phyloP scores from a whole-genome alignment of 805 yeast species.

The Candida piceae region DNA sequence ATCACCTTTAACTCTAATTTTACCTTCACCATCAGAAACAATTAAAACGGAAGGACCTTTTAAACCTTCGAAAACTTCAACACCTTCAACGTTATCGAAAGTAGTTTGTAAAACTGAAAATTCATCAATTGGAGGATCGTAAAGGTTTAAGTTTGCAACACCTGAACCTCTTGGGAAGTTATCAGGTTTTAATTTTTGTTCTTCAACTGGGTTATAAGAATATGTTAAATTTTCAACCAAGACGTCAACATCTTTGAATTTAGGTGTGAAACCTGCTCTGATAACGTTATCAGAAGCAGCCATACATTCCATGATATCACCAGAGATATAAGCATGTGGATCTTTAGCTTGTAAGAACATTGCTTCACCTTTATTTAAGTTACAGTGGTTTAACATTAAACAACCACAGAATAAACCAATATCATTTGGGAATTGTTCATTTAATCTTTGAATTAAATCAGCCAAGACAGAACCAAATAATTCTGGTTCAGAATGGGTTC shows the following conservation, averaged over 20 bases:
- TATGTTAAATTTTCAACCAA: slow-evolving; percentile 90
- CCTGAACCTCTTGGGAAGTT: slow-evolving; percentile 59
- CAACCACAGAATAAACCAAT: slow-evolving; percentile 96
- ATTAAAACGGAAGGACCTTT: slow-evolving; percentile 87
- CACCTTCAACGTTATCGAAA: slow-evolving; percentile 45
- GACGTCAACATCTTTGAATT: slow-evolving; percentile 90
- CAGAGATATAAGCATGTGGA: slow-evolving; percentile 96
- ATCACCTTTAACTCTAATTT: slow-evolving; percentile 38
- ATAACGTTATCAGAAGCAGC: slow-evolving; percentile 98
- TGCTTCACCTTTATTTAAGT: slow-evolving; percentile 84
- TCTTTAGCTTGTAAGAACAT: slow-evolving; percentile 95
- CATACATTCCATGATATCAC: slow-evolving; percentile 99
- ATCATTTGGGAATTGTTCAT: slow-evolving; percentile 88
- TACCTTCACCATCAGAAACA: slow-evolving; percentile 77
- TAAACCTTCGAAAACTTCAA: slow-evolving; percentile 54
- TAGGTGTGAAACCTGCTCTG: slow-evolving; percentile 99
- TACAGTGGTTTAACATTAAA: slow-evolving; percentile 82
- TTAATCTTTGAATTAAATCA: slow-evolving; percentile 66
- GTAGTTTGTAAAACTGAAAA: slow-evolving; percentile 87
- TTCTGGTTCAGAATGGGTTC: slow-evolving; percentile 56
- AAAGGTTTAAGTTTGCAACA: slow-evolving; percentile 61
- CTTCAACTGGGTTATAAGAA: slow-evolving; percentile 80
- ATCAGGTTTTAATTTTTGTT: slow-evolving; percentile 79
- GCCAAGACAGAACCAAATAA: slow-evolving; percentile 59
- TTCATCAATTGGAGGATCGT: slow-evolving; percentile 96